Conservation (phyloP, 768 basidiomycete genomes). For the Agrocybe praecox region DNA sequence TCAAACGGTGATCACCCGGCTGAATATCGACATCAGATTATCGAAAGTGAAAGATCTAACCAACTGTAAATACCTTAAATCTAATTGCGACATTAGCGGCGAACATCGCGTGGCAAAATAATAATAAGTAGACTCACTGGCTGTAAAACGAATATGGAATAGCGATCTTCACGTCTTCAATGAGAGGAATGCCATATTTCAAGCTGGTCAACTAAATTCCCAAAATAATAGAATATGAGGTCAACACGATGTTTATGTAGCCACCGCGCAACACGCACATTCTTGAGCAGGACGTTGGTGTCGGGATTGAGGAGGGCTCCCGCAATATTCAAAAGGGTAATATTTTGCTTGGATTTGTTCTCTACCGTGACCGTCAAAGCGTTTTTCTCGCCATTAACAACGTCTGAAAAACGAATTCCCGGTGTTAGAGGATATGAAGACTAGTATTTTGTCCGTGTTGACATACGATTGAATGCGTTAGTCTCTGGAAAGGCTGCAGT, state of each 20-base stretch:
- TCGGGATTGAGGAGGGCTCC: constrained; percentile 73
- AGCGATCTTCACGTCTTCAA: constrained; percentile 59
- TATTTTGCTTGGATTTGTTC: constrained; percentile 74
- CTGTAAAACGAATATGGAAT: constrained; percentile 78
- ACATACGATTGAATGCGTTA: constrained; percentile 78
- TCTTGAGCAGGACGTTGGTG: constrained; percentile 66
- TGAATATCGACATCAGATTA: constrained; percentile 24
- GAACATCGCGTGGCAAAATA: neutral
- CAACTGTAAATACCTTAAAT: constrained; percentile 54
- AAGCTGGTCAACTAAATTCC: constrained; percentile 56
- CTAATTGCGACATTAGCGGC: constrained; percentile 33
- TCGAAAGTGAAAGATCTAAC: neutral
- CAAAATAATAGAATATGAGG: constrained; percentile 2
- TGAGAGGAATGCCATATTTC: constrained; percentile 52
- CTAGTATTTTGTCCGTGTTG: constrained; percentile 14
- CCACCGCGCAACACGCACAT: constrained; percentile 42
- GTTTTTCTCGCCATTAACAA: constrained; percentile 85
- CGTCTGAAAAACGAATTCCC: constrained; percentile 46
- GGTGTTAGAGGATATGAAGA: constrained; percentile 14
- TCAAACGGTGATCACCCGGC: constrained; percentile 77
- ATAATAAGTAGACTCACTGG: constrained; percentile 60
- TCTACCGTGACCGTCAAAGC: constrained; percentile 64
- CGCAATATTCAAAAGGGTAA: constrained; percentile 64
- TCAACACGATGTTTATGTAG: neutral
- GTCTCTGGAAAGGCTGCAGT: constrained; percentile 66